A percentile compares a stretch with the other conserved stretches of the same genome.
Conservation (phyloP, 306 rosid species). For the Cotoneaster glaucophyllus region DNA sequence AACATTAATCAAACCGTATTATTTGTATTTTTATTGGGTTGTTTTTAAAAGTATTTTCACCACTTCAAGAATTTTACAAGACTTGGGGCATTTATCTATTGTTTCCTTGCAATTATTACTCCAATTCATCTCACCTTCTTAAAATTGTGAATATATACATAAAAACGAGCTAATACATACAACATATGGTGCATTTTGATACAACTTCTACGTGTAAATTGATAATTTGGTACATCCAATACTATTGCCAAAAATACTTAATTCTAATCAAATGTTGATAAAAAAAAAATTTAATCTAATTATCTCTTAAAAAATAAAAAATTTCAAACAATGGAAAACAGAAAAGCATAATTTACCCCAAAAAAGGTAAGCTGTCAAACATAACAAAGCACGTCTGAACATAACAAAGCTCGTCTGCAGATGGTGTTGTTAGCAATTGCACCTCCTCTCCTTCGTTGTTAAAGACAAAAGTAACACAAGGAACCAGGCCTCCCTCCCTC, state of each 20-base stretch:
- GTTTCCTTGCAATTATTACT: too few species aligned
- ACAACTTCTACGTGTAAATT: too few species aligned
- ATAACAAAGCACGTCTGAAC: too few species aligned
- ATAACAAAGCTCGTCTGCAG: neutral
- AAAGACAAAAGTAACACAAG: neutral
- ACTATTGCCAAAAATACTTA: neutral
- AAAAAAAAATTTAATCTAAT: too few species aligned
- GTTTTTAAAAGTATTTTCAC: too few species aligned
- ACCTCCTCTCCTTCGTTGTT: neutral
- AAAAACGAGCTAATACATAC: too few species aligned
- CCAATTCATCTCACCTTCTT: too few species aligned
- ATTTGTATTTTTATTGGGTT: too few species aligned
- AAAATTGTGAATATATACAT: too few species aligned
- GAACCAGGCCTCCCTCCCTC: neutral
- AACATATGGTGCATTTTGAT: neutral
- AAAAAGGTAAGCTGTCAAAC: neutral
- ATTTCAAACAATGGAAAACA: neutral
- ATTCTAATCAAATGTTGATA: too few species aligned
- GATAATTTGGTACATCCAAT: too few species aligned
- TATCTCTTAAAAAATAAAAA: neutral
- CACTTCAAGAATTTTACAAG: neutral
- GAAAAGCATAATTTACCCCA: neutral
- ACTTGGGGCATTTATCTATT: neutral
- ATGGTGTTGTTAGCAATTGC: neutral
- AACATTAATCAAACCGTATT: too few species aligned